A percentile compares a stretch with the other conserved stretches of the same genome.
These are phyloP conservation scores for Capsicum chinense DNA, from an alignment of 257 asterid genomes.

Conservation along the genomic window DNA sequence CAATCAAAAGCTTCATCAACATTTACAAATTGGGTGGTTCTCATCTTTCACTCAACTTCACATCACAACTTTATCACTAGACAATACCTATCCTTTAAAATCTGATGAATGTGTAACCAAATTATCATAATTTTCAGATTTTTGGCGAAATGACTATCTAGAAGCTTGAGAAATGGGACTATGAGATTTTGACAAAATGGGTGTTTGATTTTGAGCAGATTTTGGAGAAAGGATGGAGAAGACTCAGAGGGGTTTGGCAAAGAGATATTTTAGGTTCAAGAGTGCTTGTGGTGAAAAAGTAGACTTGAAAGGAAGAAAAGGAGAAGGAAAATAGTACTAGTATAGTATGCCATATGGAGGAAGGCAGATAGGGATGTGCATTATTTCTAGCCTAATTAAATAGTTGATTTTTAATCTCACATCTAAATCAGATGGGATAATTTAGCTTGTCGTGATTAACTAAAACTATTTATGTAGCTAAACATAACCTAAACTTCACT, in stretches of 20 bases:
- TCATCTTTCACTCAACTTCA: constrained; percentile 92
- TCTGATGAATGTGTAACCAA: background rate
- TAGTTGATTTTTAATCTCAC: background rate
- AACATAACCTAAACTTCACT: constrained; percentile 9
- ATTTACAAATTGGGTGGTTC: constrained; percentile 65
- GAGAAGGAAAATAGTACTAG: constrained; percentile 35
- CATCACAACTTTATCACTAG: constrained; percentile 49
- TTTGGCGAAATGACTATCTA: constrained; percentile 30
- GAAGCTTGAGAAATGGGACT: no score
- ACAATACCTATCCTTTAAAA: no score
- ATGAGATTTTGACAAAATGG: background rate
- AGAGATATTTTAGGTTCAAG: constrained; percentile 51
- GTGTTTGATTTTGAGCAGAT: background rate
- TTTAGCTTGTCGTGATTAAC: constrained; percentile 1
- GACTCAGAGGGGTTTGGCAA: constrained; percentile 34
- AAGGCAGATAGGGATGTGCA: background rate
- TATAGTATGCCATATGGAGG: constrained; percentile 48
- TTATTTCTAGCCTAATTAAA: background rate
- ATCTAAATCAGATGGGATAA: background rate
- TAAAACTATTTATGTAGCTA: background rate
- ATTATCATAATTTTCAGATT: constrained; percentile 37
- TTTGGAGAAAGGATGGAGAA: constrained; percentile 30
- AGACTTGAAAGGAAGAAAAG: constrained; percentile 50
- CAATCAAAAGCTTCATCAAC: constrained; percentile 92
- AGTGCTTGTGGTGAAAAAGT: constrained; percentile 51